Base-by-base conservation (phyloP, 139 green algal species). In the Ostreobium quekettii region DNA sequence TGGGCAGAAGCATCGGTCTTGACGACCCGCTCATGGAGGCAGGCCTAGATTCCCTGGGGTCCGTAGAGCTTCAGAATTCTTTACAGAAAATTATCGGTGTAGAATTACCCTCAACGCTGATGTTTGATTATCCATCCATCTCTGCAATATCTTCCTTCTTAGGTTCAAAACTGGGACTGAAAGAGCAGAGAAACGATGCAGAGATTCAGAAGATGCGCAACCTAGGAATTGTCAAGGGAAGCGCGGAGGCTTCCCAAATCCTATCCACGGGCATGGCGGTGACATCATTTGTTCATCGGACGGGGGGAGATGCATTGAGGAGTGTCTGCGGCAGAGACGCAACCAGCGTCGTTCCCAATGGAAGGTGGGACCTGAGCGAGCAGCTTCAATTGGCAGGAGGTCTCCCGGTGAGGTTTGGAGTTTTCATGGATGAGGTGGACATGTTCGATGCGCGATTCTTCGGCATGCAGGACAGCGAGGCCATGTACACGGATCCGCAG, bases 91-190 rank as follows among this genome's bases (percentile, higher is more conserved):
- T 66, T 15, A 38, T 95, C 48, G 76, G 76, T 8, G 8, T 90
- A 29, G 47, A 75, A 35, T 79, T 95, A 53, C 85, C 90, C 4
- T 60, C 57, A 36, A 96, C 90, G 0, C 74, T 95, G 58, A 74
- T 93, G 28, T 96, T 95, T 81, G 90, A 96, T 76, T 95, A 92
- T 77, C 90, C 90, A 30, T 79, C 82, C 1, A 26, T 80, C 0
- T 39, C 71, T 7, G 84, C 78, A 11, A 57, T 86, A 1, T 33
- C 58, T 5, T 47, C 57, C 1, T 80, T 68, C 58, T 29, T 81
- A 3, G 26, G 6, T 26, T 67, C 26, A 7, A 26, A 63, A 11
- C 63, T 63, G 35, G 53, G 33, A n/a, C 19, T 7, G n/a, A 8
- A 35, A n/a, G 7, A 11, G 53, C n/a, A n/a, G n/a, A n/a, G n/a